Evolutionary conservation across 805 yeast species (phyloP), one percentile per base, ranked within the genome.

Genomic region (Yarrowia osloensis): DNA sequence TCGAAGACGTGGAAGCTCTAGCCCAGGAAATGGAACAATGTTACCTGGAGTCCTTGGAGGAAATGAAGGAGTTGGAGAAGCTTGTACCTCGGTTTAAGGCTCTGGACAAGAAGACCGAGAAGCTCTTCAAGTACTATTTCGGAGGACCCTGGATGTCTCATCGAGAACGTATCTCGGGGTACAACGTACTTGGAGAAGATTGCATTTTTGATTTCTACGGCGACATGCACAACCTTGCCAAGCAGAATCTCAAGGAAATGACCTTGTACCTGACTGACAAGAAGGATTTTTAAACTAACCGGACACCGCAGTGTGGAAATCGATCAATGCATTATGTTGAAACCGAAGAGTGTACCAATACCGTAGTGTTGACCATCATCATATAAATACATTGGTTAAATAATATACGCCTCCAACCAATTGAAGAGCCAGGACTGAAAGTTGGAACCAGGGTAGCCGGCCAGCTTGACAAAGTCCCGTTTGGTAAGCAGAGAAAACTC

Each of bases 341-440:
- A 37, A n/a, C 19, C 9, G 21, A n/a, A 37, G 42, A 5, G 21
- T n/a, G 12, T n/a, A n/a, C n/a, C n/a, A 37, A 17, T 6, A 12
- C 15, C n/a, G 44, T 39, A 21, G 21, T 4, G 9, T n/a, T n/a
- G n/a, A n/a, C 15, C 26, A 22, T 21, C 55, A 13, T 29, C 26
- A 21, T 49, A 49, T 49, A 49, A 49, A 29, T 50, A 29, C 40
- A 50, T 33, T 50, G 28, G 57, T 59, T 42, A 59, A 40, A 59
- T 40, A 59, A 61, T 61, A 35, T 44, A 61, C 22, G 44, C 54
- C 42, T 61, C 66, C 37, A 61, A 29, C 66, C 66, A 61, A 17
- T 61, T 61, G n/a, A 61, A 61, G 9, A 61, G 54, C 66, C 66
- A 61, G 2, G 54, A 15, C 24, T 61, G 66, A 12, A 46, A 35